Evolutionary conservation across 139 green algal species (phyloP), one percentile per base, ranked within the genome.

Genomic region (Desmodesmus armatus): DNA sequence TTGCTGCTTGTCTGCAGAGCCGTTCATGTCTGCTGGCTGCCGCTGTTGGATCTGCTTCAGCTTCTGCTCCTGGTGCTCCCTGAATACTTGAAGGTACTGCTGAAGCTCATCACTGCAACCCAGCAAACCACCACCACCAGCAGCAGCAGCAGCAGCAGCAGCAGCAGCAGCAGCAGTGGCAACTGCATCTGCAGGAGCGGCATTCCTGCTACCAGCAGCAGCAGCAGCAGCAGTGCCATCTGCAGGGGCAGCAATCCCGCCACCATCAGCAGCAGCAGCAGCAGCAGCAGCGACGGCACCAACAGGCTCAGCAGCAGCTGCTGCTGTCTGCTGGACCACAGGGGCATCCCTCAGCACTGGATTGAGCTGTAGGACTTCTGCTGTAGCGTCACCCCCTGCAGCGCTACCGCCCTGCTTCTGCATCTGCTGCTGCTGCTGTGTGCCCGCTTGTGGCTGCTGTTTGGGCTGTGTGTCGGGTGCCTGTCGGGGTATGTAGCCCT

Each of bases 281-380:
- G 58, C 58, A 66, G 58, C 58, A 66, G 58, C 60, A 49, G 3
- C 35, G 44, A 31, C 11, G 4, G 75, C 53, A 25, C 2, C 33
- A 44, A 49, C 75, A 25, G 75, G 3, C 29, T 35, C 75, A 1
- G 33, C 21, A 3, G 49, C 75, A 39, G 49, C 75, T 65, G 73
- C 75, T 49, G 75, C n/a, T n/a, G n/a, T n/a, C n/a, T n/a, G n/a
- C n/a, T n/a, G n/a, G n/a, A n/a, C n/a, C n/a, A n/a, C n/a, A 39
- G 27, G 5, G 29, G 40, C 40, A 39, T 62, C 29, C 3, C 1
- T 15, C 43, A 81, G 29, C 5, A 58, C 74, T 23, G 74, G 74
- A 37, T 81, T 37, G 49, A 81, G 74, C 74, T 70, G 74, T 51
- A 81, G 33, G n/a, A 81, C 51, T 33, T 81, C 74, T 39, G 27